Evolutionary conservation across 805 yeast genomes (phyloP).

Genomic region (Saccharomycopsis vini): DNA sequence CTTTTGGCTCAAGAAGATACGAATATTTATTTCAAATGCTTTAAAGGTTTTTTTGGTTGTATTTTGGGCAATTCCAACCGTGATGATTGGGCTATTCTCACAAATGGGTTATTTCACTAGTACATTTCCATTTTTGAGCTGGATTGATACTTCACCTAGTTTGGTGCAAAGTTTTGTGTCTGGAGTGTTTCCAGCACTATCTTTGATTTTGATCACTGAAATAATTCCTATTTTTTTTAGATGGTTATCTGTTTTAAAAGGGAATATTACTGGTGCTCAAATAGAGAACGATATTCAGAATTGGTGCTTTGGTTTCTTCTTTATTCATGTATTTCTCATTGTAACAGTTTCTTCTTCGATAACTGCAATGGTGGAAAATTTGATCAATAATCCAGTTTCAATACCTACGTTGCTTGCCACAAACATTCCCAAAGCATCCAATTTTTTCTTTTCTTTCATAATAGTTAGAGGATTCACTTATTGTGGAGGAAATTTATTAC

Average conservation of each 20-base stretch:
- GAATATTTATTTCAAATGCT: slow-evolving; percentile 37
- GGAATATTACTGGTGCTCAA: slow-evolving; percentile 51
- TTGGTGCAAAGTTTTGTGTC: slow-evolving; percentile 45
- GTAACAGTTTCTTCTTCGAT: slow-evolving; percentile 79
- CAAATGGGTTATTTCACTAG: slow-evolving; percentile 60
- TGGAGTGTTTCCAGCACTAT: slow-evolving; percentile 57
- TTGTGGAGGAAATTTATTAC: slow-evolving; percentile 62
- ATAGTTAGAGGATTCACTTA: slow-evolving; percentile 68
- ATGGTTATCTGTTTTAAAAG: slow-evolving; percentile 43
- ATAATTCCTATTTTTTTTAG: slow-evolving; percentile 52
- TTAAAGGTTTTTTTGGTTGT: slow-evolving; percentile 41
- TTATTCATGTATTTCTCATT: slow-evolving; percentile 76
- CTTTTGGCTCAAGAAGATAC: slow-evolving; percentile 29
- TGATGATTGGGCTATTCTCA: slow-evolving; percentile 65
- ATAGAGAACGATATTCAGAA: slow-evolving; percentile 63
- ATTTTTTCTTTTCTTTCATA: slow-evolving; percentile 73
- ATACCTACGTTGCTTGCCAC: slow-evolving; percentile 65
- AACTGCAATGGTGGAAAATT: slow-evolving; percentile 49
- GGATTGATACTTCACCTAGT: slow-evolving; percentile 48
- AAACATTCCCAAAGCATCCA: slow-evolving; percentile 79
- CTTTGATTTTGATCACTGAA: slow-evolving; percentile 55
- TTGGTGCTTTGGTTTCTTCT: slow-evolving; percentile 71
- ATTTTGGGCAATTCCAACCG: slow-evolving; percentile 75
- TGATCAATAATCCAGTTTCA: slow-evolving; percentile 61
- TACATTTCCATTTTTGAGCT: slow-evolving; percentile 49